phyloP scores from a whole-genome alignment of 768 basidiomycete genomes.

The Boletus tomentosulus region DNA sequence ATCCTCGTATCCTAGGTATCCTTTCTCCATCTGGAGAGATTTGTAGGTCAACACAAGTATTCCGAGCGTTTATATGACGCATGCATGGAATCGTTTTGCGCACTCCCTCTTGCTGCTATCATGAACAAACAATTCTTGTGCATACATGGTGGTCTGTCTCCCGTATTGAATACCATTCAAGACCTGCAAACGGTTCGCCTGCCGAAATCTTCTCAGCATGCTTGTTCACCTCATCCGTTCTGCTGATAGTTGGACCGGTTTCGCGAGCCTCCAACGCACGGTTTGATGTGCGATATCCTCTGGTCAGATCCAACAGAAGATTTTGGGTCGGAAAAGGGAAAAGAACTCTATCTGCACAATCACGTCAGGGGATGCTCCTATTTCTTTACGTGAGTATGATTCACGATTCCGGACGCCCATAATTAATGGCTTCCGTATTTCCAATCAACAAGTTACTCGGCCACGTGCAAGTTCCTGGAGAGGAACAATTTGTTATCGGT shows the following conservation, averaged over 20 bases:
- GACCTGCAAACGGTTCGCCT: conserved; percentile 55
- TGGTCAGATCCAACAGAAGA: conserved; percentile 76
- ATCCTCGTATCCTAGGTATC: neutral
- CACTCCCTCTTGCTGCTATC: conserved; percentile 65
- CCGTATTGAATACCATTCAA: conserved; percentile 63
- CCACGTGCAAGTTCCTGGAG: conserved; percentile 91
- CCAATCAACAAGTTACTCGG: conserved; percentile 55
- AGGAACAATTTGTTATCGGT: conserved; percentile 87
- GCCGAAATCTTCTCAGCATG: neutral
- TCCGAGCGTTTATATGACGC: conserved; percentile 71
- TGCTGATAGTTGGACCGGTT: conserved; percentile 59
- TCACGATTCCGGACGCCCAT: neutral
- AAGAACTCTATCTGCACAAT: conserved; percentile 66
- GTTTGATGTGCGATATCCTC: conserved; percentile 72
- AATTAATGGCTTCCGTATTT: neutral
- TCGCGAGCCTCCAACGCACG: conserved; percentile 67
- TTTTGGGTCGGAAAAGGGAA: conserved; percentile 63
- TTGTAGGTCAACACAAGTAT: conserved; percentile 67
- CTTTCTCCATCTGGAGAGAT: conserved; percentile 2
- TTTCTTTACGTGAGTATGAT: conserved; percentile 60
- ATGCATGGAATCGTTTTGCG: conserved; percentile 71
- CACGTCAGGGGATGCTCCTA: conserved; percentile 71
- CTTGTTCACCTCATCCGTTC: neutral
- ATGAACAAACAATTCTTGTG: conserved; percentile 83
- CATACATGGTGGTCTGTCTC: conserved; percentile 71